Evolutionary conservation across 106 monocot species (phyloP).

Genomic region (Phalaenopsis equestris): DNA sequence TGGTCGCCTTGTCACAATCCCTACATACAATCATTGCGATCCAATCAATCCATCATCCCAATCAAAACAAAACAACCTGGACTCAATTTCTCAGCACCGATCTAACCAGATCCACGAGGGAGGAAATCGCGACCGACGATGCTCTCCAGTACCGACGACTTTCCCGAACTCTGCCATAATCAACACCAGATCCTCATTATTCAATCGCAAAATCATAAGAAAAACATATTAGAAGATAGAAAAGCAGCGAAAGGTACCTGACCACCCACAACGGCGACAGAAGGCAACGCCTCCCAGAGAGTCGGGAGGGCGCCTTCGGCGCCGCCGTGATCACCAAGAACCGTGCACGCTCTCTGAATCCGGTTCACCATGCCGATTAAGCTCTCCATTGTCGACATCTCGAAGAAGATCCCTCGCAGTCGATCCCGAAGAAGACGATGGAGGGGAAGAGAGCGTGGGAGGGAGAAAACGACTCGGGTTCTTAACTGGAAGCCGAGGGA

Average conservation of each 20-base stretch:
- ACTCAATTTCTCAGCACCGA: not conserved
- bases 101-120: constrained; percentile 85
- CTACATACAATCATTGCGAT: constrained; percentile 9
- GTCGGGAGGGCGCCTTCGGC: constrained; percentile 33
- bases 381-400: constrained; percentile 83
- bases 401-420: not conserved
- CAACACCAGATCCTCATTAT: not conserved
- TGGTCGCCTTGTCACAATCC: constrained; percentile 52
- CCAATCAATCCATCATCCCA: not conserved
- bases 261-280: constrained; percentile 80
- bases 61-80: not conserved
- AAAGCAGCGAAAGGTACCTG: constrained; percentile 27
- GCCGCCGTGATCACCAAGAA: constrained; percentile 67
- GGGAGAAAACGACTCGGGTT: not conserved
- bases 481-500: not conserved
- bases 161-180: constrained; percentile 71
- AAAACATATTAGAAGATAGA: not conserved
- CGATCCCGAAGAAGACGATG: not conserved
- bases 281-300: constrained; percentile 68
- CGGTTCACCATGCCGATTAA: constrained; percentile 70
- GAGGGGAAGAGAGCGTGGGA: not conserved
- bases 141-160: constrained; percentile 93
- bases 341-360: constrained; percentile 76
- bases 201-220: not conserved
- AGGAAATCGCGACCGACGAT: constrained; percentile 91